Conservation (phyloP, 495 filamentous ascomycete genomes). For the Neurospora africana region DNA sequence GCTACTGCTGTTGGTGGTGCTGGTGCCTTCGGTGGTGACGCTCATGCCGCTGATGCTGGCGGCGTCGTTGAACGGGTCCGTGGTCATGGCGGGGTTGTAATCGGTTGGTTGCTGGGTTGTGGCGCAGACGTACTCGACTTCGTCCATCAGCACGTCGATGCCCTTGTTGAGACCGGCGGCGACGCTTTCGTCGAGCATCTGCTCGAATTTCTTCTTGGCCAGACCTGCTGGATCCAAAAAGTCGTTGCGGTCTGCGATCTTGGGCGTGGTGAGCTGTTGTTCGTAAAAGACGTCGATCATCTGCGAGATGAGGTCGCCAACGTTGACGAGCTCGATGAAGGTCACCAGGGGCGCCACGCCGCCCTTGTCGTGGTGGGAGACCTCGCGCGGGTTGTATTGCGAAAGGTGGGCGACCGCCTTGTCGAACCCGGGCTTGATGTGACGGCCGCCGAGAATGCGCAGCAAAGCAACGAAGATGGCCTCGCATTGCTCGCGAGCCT, state of each 20-base stretch:
- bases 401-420: slow-evolving; percentile 86
- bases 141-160: slow-evolving; percentile 96
- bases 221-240: slow-evolving; percentile 85
- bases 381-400: slow-evolving; percentile 82
- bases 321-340: slow-evolving; percentile 95
- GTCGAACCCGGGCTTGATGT: slow-evolving; percentile 85
- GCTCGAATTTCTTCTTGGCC: slow-evolving; percentile 97
- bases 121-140: slow-evolving; percentile 90
- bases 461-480: slow-evolving; percentile 78
- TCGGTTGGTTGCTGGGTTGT: slow-evolving; percentile 79
- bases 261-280: slow-evolving; percentile 74
- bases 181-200: slow-evolving; percentile 96
- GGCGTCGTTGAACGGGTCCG: slow-evolving; percentile 27
- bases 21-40: not conserved
- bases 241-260: slow-evolving; percentile 83
- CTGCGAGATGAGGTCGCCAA: slow-evolving; percentile 94
- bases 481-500: slow-evolving; percentile 84
- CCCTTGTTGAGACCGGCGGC: slow-evolving; percentile 94
- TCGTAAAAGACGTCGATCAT: slow-evolving; percentile 99
- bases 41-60: slow-evolving; percentile 2
- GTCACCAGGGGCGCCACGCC: slow-evolving; percentile 89
- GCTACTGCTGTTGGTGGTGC: not conserved
- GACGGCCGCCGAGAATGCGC: slow-evolving; percentile 71
- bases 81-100: slow-evolving; percentile 60
- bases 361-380: slow-evolving; percentile 53